phyloP scores from a whole-genome alignment of 1,284 basidiomycete species.

The Apiotrichum gracile region DNA sequence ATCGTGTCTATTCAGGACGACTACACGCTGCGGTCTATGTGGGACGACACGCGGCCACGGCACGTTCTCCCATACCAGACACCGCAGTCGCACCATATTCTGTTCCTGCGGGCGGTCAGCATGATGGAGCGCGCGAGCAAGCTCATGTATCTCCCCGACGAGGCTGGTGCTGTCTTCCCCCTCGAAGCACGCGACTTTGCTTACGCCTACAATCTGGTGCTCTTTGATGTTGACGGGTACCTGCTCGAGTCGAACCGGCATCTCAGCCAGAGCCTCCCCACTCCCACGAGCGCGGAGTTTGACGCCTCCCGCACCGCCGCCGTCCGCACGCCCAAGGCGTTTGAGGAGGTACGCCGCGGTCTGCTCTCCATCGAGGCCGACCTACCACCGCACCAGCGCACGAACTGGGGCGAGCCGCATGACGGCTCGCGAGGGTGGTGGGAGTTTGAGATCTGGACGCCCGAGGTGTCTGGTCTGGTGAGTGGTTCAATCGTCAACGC shows the following conservation, averaged over 20 bases:
- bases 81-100: slow-evolving; percentile 20
- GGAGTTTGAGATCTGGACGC: slow-evolving; percentile 22
- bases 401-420: slow-evolving; percentile 20
- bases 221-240: slow-evolving; percentile 25
- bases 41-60: slow-evolving; percentile 6
- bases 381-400: slow-evolving; percentile 27
- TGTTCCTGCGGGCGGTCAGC: slow-evolving; percentile 26
- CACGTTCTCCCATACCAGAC: slow-evolving; percentile 14
- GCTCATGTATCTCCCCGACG: slow-evolving; percentile 36
- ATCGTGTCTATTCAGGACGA: slow-evolving; percentile 29
- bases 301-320: slow-evolving; percentile 12
- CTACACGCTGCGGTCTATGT: slow-evolving; percentile 19
- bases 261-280: neutral
- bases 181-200: neutral
- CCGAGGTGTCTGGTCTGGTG: slow-evolving; percentile 25
- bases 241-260: slow-evolving; percentile 6
- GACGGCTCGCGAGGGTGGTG: slow-evolving; percentile 28
- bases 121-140: slow-evolving; percentile 35
- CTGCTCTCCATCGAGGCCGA: slow-evolving; percentile 29
- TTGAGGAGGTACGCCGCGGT: slow-evolving; percentile 24
- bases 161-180: slow-evolving; percentile 7
- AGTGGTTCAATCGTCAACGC: slow-evolving; percentile 1
- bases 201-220: neutral
- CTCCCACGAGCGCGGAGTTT: neutral
- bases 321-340: slow-evolving; percentile 32